A percentile compares a stretch with the other conserved stretches of the same genome.
Conservation (phyloP, 208 protist genomes). For the Leishmania major region DNA sequence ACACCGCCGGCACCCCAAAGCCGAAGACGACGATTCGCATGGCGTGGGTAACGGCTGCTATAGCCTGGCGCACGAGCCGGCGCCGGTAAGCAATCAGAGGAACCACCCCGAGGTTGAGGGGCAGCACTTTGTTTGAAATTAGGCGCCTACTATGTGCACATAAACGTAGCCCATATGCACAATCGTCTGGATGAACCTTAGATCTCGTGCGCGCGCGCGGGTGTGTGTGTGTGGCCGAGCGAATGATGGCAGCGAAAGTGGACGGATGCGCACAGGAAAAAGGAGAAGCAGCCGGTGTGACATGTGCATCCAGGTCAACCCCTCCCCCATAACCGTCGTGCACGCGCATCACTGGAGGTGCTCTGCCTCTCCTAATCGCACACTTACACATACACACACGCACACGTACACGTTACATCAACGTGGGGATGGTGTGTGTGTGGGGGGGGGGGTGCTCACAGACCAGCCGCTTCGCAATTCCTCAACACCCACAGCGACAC, state of each 20-base stretch:
- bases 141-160: neutral
- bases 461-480: neutral
- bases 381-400: neutral
- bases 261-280: neutral
- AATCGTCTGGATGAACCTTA: neutral
- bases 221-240: neutral
- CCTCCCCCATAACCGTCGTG: too few species aligned
- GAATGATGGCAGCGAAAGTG: neutral
- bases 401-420: neutral
- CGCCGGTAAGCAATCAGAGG: neutral
- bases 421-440: neutral
- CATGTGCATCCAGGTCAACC: neutral
- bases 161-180: neutral
- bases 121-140: neutral
- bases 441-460: neutral
- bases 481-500: neutral
- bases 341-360: neutral
- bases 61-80: constrained; percentile 17
- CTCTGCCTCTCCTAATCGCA: neutral
- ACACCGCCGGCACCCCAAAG: constrained; percentile 2
- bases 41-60: neutral
- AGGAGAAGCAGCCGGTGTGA: neutral
- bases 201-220: neutral
- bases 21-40: constrained; percentile 13
- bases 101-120: constrained; percentile 2